Base-by-base conservation (phyloP, 352 stramenopile species). In the Pseudoperonospora humuli region DNA sequence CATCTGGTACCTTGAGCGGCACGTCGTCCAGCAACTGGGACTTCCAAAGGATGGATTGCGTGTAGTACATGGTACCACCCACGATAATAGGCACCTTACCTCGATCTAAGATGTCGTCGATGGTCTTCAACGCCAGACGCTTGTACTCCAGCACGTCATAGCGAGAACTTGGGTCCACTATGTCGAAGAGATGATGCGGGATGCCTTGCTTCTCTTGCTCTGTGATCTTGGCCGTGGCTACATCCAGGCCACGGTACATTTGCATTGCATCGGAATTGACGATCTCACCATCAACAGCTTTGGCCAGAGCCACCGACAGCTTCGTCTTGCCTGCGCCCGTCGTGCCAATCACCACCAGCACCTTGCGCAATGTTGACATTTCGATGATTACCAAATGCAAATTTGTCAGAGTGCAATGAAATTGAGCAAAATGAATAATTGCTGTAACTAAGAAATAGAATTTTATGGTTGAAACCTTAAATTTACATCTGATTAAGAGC, bases 211-310 rank as follows among this genome's bases (percentile, higher is more conserved):
- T 82, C 53, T 96, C 86, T 18, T 88, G 58, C 48, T 81, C 54
- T 1, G 79, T 91, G 41, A 84, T 70, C 63, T 96, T 96, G 25
- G 86, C 86, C 15, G 86, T 93, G 35, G 86, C 86, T 37, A 96
- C 83, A 57, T 94, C 75, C 39, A 96, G 57, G 0, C 81, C 84
- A 7, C 73, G 67, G 56, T 96, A 95, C 83, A 96, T 78, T 54
- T 96, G 86, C 81, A 96, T 95, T 21, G 81, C 81, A 40, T 96
- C 86, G 18, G 81, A 89, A 55, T 96, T 96, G 59, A 96, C 70
- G 45, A 96, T 84, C 57, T 96, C 86, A 7, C 86, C 86, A 39
- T 75, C 78, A 24, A 95, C 65, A 11, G 75, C 76, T 45, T 95
- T 91, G 41, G 84, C 84, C n/a, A 96, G 45, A 51, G 95, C 84